Conservation (phyloP, 1,284 basidiomycete species). For the Cryptococcus sp. region DNA sequence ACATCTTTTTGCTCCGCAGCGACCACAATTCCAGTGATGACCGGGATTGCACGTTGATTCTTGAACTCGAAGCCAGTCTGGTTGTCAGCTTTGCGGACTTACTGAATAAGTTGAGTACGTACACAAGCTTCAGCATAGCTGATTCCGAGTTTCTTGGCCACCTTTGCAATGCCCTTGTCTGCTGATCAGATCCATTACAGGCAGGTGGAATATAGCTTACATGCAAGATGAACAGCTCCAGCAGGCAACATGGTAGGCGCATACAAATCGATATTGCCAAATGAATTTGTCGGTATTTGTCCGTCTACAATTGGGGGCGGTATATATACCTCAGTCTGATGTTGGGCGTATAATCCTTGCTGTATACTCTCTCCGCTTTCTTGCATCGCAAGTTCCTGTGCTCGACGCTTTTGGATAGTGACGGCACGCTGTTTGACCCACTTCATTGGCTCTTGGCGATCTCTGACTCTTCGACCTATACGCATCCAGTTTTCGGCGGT, state of each 20-base stretch:
- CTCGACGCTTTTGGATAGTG: slow-evolving; percentile 76
- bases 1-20: slow-evolving; percentile 71
- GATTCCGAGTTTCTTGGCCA: slow-evolving; percentile 79
- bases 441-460: slow-evolving; percentile 81
- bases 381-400: slow-evolving; percentile 67
- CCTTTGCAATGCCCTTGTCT: slow-evolving; percentile 85
- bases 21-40: slow-evolving; percentile 81
- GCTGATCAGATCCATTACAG: slow-evolving; percentile 5
- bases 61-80: slow-evolving; percentile 79
- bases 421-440: slow-evolving; percentile 80
- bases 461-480: slow-evolving; percentile 67
- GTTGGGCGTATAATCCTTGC: slow-evolving; percentile 81
- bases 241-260: slow-evolving; percentile 89
- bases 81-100: slow-evolving; percentile 7
- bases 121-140: slow-evolving; percentile 87
- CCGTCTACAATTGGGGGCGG: slow-evolving; percentile 81
- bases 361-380: slow-evolving; percentile 61
- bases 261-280: slow-evolving; percentile 96
- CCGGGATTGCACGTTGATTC: slow-evolving; percentile 80
- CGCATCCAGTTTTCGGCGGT: slow-evolving; percentile 95
- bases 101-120: slow-evolving; percentile 16
- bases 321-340: slow-evolving; percentile 77
- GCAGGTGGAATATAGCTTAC: slow-evolving; percentile 53
- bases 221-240: slow-evolving; percentile 82
- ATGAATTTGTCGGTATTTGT: slow-evolving; percentile 87